Evolutionary conservation across 1,284 basidiomycete species (phyloP).

Genomic region (Cutaneotrichosporon cutaneum): DNA sequence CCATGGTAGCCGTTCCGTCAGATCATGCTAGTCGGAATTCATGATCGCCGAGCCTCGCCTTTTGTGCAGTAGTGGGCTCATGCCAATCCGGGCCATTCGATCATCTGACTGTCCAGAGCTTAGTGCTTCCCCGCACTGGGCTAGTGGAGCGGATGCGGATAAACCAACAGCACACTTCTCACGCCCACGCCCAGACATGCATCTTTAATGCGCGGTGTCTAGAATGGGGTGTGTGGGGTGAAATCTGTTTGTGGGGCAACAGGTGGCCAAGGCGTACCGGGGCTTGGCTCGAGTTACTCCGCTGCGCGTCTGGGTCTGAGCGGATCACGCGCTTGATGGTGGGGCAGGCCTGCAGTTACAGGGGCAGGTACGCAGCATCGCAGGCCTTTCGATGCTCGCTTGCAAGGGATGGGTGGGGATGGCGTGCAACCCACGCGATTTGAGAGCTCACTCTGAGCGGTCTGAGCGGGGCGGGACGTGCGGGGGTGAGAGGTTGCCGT

Average conservation of each 20-base stretch:
- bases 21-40: not conserved
- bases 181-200: not conserved
- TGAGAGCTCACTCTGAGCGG: too few relatives aligned
- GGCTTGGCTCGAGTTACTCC: conserved; percentile 4
- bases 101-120: not conserved
- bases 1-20: not conserved
- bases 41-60: not conserved
- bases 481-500: too few relatives aligned
- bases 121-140: not conserved
- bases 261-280: conserved; percentile 1
- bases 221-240: not conserved
- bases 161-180: not conserved
- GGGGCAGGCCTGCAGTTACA: too few relatives aligned
- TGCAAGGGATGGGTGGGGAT: too few relatives aligned
- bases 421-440: too few relatives aligned
- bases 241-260: not conserved
- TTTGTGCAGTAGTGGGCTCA: not conserved
- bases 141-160: not conserved
- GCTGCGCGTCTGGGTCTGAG: not conserved
- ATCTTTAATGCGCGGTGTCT: not conserved
- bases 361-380: too few relatives aligned
- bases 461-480: too few relatives aligned
- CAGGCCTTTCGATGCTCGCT: too few relatives aligned
- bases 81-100: not conserved
- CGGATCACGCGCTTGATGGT: not conserved